These are phyloP conservation scores for Jaltomata sinuosa DNA, from an alignment of 257 asterid genomes.

Conservation along the genomic window DNA sequence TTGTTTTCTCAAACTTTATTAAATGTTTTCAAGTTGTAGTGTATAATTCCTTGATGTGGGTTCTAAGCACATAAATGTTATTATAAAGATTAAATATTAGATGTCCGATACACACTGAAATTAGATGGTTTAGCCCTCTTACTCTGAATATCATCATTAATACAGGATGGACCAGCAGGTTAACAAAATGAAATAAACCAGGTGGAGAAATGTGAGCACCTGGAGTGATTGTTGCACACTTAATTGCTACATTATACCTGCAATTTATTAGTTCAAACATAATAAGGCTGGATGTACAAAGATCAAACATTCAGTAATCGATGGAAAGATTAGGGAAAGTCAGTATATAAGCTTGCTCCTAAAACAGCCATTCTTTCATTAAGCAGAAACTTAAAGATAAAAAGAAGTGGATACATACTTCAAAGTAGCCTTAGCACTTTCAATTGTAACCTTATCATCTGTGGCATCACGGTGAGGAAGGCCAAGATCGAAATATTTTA, in stretches of 20 bases:
- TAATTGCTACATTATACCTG: slow-evolving; percentile 97
- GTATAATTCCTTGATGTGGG: not conserved
- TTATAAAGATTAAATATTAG: not conserved
- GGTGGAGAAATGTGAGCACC: slow-evolving; percentile 28
- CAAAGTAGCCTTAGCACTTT: slow-evolving; percentile 98
- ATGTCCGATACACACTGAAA: not conserved
- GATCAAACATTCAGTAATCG: not conserved
- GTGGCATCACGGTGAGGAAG: slow-evolving; percentile 93
- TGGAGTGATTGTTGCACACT: slow-evolving; percentile 99
- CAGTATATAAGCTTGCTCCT: not conserved
- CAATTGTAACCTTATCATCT: slow-evolving; percentile 91
- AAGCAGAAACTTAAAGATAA: not conserved
- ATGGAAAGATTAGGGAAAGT: not conserved
- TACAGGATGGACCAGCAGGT: not conserved
- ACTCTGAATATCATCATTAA: not conserved
- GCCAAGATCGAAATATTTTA: slow-evolving; percentile 94
- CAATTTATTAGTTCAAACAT: slow-evolving; percentile 12
- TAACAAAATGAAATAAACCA: not conserved
- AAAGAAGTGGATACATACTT: slow-evolving; percentile 41
- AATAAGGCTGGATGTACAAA: not conserved
- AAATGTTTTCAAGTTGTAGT: not conserved
- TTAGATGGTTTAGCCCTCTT: not conserved
- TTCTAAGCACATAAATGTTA: not conserved
- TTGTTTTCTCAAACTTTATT: not conserved
- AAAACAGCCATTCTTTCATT: not conserved